Evolutionary conservation across 495 filamentous ascomycete genomes (phyloP).

Genomic region (Hyaloscypha hepaticicola): DNA sequence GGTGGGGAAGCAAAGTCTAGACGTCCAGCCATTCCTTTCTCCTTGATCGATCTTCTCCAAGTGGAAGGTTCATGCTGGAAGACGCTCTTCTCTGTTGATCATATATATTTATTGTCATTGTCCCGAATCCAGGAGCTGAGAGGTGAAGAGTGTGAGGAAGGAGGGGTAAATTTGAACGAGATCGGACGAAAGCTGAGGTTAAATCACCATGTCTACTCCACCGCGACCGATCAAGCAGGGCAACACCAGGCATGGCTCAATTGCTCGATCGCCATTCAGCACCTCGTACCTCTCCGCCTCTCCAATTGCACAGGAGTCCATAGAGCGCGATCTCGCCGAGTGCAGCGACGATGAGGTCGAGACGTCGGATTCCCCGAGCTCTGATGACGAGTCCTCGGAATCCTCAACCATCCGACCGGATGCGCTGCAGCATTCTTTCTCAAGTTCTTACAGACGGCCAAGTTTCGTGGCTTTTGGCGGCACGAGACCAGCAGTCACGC

Average conservation of each 20-base stretch:
- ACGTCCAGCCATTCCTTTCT: background rate
- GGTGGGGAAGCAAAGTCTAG: constrained; percentile 1
- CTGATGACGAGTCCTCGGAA: constrained; percentile 38
- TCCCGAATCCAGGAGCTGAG: background rate
- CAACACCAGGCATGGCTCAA: constrained; percentile 15
- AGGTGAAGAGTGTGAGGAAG: background rate
- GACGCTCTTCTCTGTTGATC: background rate
- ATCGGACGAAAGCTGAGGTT: background rate
- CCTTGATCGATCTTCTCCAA: background rate
- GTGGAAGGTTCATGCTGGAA: background rate
- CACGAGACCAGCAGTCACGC: constrained; percentile 44
- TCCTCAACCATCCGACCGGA: constrained; percentile 47
- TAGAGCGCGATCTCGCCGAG: constrained; percentile 62
- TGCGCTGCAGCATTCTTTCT: constrained; percentile 52
- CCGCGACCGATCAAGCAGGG: constrained; percentile 18
- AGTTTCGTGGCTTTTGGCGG: constrained; percentile 62
- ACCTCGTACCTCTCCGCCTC: constrained; percentile 55
- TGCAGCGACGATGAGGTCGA: constrained; percentile 43
- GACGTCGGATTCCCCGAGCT: constrained; percentile 27
- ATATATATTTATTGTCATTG: background rate
- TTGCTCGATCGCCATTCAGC: constrained; percentile 32
- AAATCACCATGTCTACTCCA: constrained; percentile 25
- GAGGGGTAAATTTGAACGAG: constrained; percentile 1
- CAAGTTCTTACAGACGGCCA: constrained; percentile 69
- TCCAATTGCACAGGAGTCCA: constrained; percentile 64